Evolutionary conservation across 2,329 filamentous ascomycete species (phyloP).

Genomic region (Botrytis fabae): DNA sequence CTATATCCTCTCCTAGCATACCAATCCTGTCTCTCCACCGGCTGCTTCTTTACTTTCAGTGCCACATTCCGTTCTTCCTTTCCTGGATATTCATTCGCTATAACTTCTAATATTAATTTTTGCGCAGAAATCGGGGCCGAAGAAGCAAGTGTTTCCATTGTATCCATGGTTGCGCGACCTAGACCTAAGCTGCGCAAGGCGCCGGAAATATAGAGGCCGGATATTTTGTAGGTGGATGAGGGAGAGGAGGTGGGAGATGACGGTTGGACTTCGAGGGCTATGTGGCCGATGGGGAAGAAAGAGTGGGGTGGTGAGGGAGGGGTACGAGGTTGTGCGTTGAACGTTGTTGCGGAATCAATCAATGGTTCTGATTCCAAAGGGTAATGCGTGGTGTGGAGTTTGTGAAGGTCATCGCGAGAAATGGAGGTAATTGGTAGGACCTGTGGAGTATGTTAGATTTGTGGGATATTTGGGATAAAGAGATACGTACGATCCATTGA

Average conservation of each 20-base stretch:
- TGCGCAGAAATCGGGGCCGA: constrained; percentile 30
- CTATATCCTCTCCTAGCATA: constrained; percentile 36
- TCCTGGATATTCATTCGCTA: constrained; percentile 25
- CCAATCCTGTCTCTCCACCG: constrained; percentile 30
- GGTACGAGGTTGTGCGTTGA: constrained; percentile 24
- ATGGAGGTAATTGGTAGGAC: not conserved
- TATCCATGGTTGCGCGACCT: constrained; percentile 35
- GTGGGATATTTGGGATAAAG: not conserved
- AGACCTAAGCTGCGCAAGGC: constrained; percentile 31
- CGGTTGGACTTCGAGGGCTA: constrained; percentile 29
- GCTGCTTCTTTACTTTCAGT: constrained; percentile 22
- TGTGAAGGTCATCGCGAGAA: not conserved
- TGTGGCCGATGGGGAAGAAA: constrained; percentile 37
- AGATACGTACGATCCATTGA: constrained; percentile 34
- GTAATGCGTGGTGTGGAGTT: constrained; percentile 26
- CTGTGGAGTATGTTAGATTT: not conserved
- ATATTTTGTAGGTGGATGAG: constrained; percentile 30
- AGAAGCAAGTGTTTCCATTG: constrained; percentile 30
- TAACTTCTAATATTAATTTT: constrained; percentile 29
- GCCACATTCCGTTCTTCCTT: constrained; percentile 24
- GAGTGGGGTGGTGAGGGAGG: constrained; percentile 3
- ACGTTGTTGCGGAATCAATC: constrained; percentile 28
- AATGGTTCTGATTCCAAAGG: constrained; percentile 30
- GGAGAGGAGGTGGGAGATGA: constrained; percentile 33
- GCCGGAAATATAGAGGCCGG: constrained; percentile 33